Evolutionary conservation across 331 rosid genomes (phyloP).

Genomic region (Acacia pycnantha): DNA sequence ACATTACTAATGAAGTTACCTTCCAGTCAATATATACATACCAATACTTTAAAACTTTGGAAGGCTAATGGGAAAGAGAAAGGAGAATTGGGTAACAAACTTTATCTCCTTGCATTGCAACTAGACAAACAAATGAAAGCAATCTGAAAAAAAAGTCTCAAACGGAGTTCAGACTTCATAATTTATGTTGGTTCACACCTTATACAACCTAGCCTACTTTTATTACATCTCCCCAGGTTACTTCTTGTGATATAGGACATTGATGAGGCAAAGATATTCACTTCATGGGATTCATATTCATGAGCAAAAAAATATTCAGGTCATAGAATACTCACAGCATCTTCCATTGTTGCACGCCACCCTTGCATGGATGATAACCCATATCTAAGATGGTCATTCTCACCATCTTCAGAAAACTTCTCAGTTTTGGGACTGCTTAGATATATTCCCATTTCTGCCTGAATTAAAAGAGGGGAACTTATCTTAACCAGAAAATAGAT

Average conservation of each 20-base stretch:
- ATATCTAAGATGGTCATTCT: conserved; percentile 58
- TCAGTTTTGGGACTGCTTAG: conserved; percentile 95
- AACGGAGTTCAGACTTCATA: neutral
- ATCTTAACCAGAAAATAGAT: conserved; percentile 4
- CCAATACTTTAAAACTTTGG: neutral
- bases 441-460: conserved; percentile 74
- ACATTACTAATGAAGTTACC: neutral
- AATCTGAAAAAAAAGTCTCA: neutral
- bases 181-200: neutral
- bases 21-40: neutral
- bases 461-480: conserved; percentile 1
- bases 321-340: conserved; percentile 72
- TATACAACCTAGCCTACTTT: neutral
- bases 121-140: conserved; percentile 20
- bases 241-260: conserved; percentile 14
- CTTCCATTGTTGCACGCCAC: conserved; percentile 99
- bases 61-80: conserved; percentile 1
- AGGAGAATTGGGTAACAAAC: neutral
- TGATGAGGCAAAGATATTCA: conserved; percentile 12
- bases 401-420: conserved; percentile 88
- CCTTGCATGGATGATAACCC: conserved; percentile 99
- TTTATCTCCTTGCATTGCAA: conserved; percentile 9
- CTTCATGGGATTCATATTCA: conserved; percentile 7
- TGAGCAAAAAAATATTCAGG: neutral
- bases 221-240: neutral